Percentiles rank a stretch among this genome's conserved stretches.
These are phyloP conservation scores for Cyclostephanos invisitatus DNA, from an alignment of 108 stramenopile genomes.

Conservation along the genomic window DNA sequence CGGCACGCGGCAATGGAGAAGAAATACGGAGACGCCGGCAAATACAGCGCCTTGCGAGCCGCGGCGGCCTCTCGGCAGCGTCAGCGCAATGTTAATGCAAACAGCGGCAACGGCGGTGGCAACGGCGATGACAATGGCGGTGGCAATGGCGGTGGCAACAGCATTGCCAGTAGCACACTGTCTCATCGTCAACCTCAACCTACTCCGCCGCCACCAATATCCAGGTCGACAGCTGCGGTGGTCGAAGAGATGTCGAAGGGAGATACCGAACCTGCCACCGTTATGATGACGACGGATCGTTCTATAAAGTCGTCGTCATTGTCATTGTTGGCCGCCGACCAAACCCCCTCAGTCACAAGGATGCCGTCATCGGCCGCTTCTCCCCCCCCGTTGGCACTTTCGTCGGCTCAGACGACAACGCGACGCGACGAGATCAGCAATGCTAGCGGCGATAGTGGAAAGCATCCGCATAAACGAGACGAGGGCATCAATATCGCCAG, in stretches of 20 bases:
- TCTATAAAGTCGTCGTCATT: not conserved
- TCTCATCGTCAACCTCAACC: not conserved
- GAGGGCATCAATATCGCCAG: not conserved
- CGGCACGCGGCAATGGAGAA: too few species aligned
- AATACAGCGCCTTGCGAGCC: constrained; percentile 13
- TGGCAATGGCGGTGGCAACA: not conserved
- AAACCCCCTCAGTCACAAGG: not conserved
- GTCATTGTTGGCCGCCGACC: not conserved
- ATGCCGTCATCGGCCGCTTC: not conserved
- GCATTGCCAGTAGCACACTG: not conserved
- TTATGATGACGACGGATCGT: not conserved
- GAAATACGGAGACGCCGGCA: constrained; percentile 4
- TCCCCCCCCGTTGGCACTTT: not conserved
- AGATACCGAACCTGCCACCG: not conserved
- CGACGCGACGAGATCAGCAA: not conserved
- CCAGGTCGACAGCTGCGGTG: not conserved
- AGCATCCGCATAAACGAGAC: not conserved
- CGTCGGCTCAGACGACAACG: not conserved
- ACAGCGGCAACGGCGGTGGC: not conserved
- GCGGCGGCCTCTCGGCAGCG: constrained; percentile 10
- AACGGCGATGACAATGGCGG: not conserved
- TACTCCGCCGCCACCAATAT: not conserved
- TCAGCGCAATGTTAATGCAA: not conserved
- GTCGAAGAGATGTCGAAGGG: not conserved
- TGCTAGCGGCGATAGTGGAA: not conserved